Conservation (phyloP, 139 green algal species). For the Chlamydomonas sp. region DNA sequence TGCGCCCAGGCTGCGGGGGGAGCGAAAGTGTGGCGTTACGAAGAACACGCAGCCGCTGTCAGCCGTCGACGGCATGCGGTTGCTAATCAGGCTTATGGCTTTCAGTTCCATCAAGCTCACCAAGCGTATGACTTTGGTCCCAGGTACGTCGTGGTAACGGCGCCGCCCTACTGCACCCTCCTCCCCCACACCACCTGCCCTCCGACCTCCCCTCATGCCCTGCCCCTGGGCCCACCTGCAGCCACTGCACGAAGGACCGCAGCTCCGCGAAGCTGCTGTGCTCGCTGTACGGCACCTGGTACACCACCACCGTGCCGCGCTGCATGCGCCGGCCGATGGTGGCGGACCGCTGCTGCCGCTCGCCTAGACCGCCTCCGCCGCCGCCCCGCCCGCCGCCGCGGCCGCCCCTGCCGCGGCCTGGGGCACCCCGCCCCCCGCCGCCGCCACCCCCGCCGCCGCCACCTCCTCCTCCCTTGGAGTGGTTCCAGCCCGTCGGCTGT, state of each 20-base stretch:
- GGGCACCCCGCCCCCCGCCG: background rate
- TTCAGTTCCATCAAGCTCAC: too few relatives aligned
- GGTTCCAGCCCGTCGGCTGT: conserved; percentile 87
- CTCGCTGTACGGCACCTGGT: conserved; percentile 89
- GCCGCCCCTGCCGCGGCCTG: background rate
- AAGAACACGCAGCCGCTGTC: too few relatives aligned
- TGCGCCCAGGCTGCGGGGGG: conserved; percentile 34
- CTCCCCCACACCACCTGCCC: too few relatives aligned
- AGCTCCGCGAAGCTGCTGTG: conserved; percentile 81
- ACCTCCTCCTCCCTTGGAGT: conserved; percentile 41
- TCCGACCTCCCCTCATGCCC: too few relatives aligned
- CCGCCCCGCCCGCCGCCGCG: background rate
- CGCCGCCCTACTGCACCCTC: too few relatives aligned
- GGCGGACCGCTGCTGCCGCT: conserved; percentile 11
- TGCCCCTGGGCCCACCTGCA: conserved; percentile 23
- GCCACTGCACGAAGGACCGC: conserved; percentile 74
- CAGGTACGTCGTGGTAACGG: too few relatives aligned
- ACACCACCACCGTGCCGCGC: conserved; percentile 81
- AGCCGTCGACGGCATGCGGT: too few relatives aligned
- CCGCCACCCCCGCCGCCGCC: background rate
- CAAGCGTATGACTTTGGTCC: too few relatives aligned
- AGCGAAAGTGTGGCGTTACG: too few relatives aligned
- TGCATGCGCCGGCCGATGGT: conserved; percentile 57
- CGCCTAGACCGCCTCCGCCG: background rate
- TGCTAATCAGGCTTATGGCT: too few relatives aligned